Evolutionary conservation across 2,329 filamentous ascomycete genomes (phyloP).

Genomic region (Talaromyces albobiverticillius): DNA sequence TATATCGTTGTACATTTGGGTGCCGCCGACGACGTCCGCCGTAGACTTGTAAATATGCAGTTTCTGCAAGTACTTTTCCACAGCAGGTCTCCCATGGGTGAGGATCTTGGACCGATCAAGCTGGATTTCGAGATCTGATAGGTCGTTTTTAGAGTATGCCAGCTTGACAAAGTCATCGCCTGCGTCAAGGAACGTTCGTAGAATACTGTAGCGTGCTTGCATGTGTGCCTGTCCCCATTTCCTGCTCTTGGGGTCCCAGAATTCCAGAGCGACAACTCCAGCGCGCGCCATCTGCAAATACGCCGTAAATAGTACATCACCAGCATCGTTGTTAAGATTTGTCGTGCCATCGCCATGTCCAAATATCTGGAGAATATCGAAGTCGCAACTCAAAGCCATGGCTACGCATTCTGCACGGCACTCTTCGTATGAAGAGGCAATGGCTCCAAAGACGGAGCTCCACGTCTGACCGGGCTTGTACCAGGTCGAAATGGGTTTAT

Average conservation of each 20-base stretch:
- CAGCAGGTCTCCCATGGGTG: conserved; percentile 74
- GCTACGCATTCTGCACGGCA: conserved; percentile 92
- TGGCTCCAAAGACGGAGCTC: conserved; percentile 85
- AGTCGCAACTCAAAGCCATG: conserved; percentile 87
- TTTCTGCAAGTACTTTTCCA: conserved; percentile 84
- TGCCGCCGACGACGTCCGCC: conserved; percentile 76
- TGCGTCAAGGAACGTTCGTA: conserved; percentile 72
- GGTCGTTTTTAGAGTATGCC: conserved; percentile 67
- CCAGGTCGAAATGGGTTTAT: conserved; percentile 76
- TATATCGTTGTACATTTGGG: conserved; percentile 76
- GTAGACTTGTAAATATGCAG: conserved; percentile 90
- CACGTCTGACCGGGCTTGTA: conserved; percentile 96
- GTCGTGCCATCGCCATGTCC: conserved; percentile 76
- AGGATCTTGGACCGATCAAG: conserved; percentile 85
- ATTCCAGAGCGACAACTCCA: conserved; percentile 83
- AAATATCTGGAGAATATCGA: conserved; percentile 83
- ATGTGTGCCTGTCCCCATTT: conserved; percentile 95
- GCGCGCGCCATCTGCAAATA: conserved; percentile 94
- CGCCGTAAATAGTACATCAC: conserved; percentile 80
- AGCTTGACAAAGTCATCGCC: conserved; percentile 85
- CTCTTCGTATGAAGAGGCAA: conserved; percentile 88
- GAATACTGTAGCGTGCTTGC: conserved; percentile 85
- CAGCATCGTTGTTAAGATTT: conserved; percentile 72
- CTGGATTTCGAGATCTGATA: conserved; percentile 77
- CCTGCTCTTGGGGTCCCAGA: conserved; percentile 86